Percentiles rank a stretch among this genome's conserved stretches.
Evolutionary conservation across 1,139 yeast species (phyloP).

Genomic region (Debaryomyces singareniensis): DNA sequence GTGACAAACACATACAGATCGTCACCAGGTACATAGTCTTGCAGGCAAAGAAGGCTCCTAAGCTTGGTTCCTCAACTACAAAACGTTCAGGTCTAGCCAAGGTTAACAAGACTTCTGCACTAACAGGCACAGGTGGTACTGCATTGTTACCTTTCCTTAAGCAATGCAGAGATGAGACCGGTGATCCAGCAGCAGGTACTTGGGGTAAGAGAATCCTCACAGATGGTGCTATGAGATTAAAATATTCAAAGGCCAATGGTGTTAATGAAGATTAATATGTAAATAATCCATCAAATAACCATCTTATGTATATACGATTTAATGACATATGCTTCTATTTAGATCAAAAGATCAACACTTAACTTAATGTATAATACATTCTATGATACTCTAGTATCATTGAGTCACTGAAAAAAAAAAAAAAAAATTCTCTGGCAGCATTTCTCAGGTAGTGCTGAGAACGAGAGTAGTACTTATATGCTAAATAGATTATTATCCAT

Average conservation of each 20-base stretch:
- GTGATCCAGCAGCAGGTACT: conserved; percentile 81
- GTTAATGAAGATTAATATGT: conserved; percentile 21
- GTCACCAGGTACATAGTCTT: conserved; percentile 81
- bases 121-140: conserved; percentile 92
- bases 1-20: conserved; percentile 90
- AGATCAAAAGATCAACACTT: too few relatives aligned
- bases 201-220: conserved; percentile 81
- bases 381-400: too few relatives aligned
- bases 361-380: too few relatives aligned
- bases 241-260: conserved; percentile 28
- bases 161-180: conserved; percentile 94
- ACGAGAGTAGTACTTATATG: too few relatives aligned
- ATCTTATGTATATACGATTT: background rate
- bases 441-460: too few relatives aligned
- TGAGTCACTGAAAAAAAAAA: too few relatives aligned
- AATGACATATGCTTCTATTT: too few relatives aligned
- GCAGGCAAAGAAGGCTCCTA: conserved; percentile 57
- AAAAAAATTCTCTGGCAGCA: too few relatives aligned
- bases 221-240: conserved; percentile 48
- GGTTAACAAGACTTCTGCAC: conserved; percentile 35
- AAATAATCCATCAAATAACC: background rate
- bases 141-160: conserved; percentile 84
- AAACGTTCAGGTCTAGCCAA: conserved; percentile 59
- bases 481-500: too few relatives aligned
- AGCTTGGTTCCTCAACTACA: conserved; percentile 49